Evolutionary conservation across 1,139 yeast genomes (phyloP), one percentile per base, ranked within the genome.

Genomic region (Kodamaea fungicola): DNA sequence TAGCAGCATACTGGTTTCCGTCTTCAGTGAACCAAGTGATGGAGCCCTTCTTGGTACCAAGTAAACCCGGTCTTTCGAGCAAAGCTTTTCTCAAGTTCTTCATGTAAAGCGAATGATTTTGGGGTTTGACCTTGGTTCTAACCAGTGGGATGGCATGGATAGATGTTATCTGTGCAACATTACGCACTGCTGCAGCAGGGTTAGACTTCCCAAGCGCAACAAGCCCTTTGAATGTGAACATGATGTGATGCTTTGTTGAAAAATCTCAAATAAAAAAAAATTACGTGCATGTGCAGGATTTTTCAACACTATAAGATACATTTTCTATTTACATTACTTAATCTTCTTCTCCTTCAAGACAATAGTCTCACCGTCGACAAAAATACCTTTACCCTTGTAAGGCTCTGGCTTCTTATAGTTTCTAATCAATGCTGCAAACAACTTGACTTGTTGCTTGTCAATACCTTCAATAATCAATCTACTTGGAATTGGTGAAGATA

Each of bases 371-470:
- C 81, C 84, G 61, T 90, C 87, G 38, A 94, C 84, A 57, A 84
- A 94, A 39, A 94, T 85, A 55, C 99, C 99, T 64, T 94, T 94
- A 57, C 98, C 98, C 66, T 94, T 94, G 63, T 94, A 94, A 29
- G 97, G 97, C 65, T 94, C 99, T 29, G 99, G 99, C 44, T 95
- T 95, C 61, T 88, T 86, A 70, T 78, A 79, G 51, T 78, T 80
- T 61, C 98, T 81, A 49, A 94, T 75, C 41, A 80, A 77, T 13
- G 96, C 96, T 12, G 98, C 98, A 61, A 88, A 86, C 42, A 83
- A 74, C 54, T 81, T 84, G 30, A 94, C 92, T 55, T 83, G 83
- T 61, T 90, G 96, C 62, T 87, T 86, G 63, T 92, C 83, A 34
- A 80, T 67, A 24, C 98, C 98, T 60, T 88, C 95, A 29, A 94